These are phyloP conservation scores for Claviceps digitariae DNA, from an alignment of 2,329 filamentous ascomycete species.

Conservation along the genomic window DNA sequence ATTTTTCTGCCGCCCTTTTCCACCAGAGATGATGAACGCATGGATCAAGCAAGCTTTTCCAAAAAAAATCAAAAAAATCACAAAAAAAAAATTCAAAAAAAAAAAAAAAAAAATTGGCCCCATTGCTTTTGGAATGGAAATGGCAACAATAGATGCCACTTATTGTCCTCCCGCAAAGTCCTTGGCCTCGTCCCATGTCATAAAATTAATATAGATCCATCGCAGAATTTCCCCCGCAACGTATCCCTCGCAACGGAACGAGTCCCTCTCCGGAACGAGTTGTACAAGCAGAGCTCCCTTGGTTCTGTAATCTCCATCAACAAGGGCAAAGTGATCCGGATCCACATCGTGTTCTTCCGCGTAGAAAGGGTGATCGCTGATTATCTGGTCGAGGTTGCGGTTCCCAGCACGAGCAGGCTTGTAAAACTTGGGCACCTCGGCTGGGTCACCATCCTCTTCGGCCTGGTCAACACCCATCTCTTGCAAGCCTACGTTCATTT, in stretches of 20 bases:
- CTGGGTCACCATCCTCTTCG: background rate
- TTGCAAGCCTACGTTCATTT: constrained; percentile 2
- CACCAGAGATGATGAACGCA: background rate
- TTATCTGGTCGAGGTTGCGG: background rate
- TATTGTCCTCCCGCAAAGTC: background rate
- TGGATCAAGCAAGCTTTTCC: background rate
- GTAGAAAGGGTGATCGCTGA: background rate
- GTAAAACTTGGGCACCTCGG: background rate
- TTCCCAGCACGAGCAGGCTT: background rate
- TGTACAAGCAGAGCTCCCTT: constrained; percentile 1
- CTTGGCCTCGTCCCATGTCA: constrained; percentile 5
- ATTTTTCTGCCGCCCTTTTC: background rate
- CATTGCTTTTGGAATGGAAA: no score
- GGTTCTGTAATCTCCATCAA: constrained; percentile 1
- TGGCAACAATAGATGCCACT: background rate
- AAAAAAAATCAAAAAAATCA: no score
- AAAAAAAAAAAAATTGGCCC: no score
- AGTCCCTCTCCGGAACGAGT: background rate
- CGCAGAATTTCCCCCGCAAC: constrained; percentile 5
- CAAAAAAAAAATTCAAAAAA: no score
- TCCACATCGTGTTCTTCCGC: background rate
- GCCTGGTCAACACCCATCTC: background rate
- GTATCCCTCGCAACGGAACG: constrained; percentile 1
- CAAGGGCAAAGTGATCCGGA: background rate
- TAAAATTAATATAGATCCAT: constrained; percentile 5